Evolutionary conservation across 305 asterid species (phyloP).

Genomic region (Plantago coronopus): DNA sequence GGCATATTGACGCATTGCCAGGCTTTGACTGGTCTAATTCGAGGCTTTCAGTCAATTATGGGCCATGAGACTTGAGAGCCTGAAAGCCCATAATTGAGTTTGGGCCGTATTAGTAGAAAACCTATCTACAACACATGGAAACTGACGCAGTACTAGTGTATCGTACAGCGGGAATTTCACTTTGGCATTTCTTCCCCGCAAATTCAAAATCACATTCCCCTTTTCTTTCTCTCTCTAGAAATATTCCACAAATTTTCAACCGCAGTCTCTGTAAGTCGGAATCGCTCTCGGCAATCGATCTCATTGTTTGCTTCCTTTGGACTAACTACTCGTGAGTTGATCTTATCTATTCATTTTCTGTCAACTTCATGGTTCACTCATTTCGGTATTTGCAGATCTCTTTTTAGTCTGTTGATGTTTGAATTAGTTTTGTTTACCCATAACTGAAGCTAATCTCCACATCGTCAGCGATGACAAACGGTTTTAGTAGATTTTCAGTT

Average conservation of each 20-base stretch:
- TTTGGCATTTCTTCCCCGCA: not conserved
- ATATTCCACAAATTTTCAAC: too few species aligned
- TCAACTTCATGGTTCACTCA: not conserved
- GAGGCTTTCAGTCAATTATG: not conserved
- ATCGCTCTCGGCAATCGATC: too few species aligned
- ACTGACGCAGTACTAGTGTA: not conserved
- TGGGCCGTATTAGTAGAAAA: not conserved
- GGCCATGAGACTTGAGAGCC: not conserved
- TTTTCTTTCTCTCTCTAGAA: not conserved
- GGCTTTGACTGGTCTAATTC: too few species aligned
- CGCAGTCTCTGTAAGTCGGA: too few species aligned
- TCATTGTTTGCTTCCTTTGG: not conserved
- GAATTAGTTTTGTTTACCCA: too few species aligned
- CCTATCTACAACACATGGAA: not conserved
- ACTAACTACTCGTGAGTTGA: not conserved
- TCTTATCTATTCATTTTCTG: not conserved
- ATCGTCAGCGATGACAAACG: not conserved
- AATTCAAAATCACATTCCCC: not conserved
- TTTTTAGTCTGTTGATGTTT: not conserved
- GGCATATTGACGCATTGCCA: too few species aligned
- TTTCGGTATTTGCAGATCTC: not conserved
- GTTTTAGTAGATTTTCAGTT: not conserved
- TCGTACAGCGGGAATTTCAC: slow-evolving; percentile 15
- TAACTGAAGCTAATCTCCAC: not conserved
- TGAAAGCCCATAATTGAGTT: not conserved